Base-by-base conservation (phyloP, 2,329 filamentous ascomycete genomes). In the Xylogone sp. region DNA sequence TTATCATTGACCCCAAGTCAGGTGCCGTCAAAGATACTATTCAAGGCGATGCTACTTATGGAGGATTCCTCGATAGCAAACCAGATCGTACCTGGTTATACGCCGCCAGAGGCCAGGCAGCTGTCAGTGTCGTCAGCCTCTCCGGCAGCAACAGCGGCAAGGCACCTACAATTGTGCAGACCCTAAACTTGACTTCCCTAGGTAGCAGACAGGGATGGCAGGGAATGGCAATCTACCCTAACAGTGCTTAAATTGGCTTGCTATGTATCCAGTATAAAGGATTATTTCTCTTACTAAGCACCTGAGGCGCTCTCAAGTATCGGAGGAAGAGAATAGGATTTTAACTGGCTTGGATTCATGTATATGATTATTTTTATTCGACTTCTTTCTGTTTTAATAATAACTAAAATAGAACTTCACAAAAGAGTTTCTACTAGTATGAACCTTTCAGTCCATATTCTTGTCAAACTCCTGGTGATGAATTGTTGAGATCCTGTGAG, bases 201-300 rank as follows among this genome's bases (percentile, higher is more conserved):
- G 55, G 53, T 20, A 52, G 50, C 21, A 56, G 56, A 21, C 21
- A 51, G 20, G 48, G 52, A 10, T 56, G 50, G 13, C 46, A 50
- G 43, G 58, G 56, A n/a, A 50, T 57, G 51, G 53, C 56, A 22
- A 48, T 58, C 43, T 57, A 50, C 46, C 43, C 43, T 6, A 39
- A 39, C n/a, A 39, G 34, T 18, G 34, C 5, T 39, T 39, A 39
- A 27, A 10, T 27, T n/a, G n/a, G n/a, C n/a, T n/a, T n/a, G n/a
- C n/a, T n/a, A n/a, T n/a, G n/a, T n/a, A n/a, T n/a, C n/a, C n/a
- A n/a, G n/a, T n/a, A n/a, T n/a, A n/a, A n/a, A n/a, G n/a, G n/a
- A n/a, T n/a, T n/a, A n/a, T n/a, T n/a, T n/a, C n/a, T n/a, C n/a
- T n/a, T n/a, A n/a, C n/a, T n/a, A n/a, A n/a, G n/a, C n/a, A n/a